Percentiles rank a stretch among this genome's conserved stretches.
phyloP scores from a whole-genome alignment of 345 rosid genomes.

The Aegle marmelos region DNA sequence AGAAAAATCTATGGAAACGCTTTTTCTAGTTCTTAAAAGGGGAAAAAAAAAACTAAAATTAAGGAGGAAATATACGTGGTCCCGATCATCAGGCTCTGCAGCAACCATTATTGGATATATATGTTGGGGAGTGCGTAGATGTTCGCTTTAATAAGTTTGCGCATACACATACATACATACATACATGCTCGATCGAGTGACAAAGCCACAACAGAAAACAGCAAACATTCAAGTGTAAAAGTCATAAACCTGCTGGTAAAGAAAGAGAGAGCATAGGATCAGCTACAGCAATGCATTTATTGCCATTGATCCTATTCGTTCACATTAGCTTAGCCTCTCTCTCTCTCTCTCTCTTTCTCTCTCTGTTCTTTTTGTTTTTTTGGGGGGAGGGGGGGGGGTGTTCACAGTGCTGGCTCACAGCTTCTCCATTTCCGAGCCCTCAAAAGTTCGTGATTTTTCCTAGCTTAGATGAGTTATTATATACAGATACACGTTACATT shows the following conservation, averaged over 20 bases:
- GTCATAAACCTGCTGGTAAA: background rate
- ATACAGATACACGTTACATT: background rate
- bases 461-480: too few species aligned
- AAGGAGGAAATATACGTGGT: background rate
- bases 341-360: too few species aligned
- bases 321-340: background rate
- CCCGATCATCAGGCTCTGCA: background rate
- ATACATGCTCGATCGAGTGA: too few species aligned
- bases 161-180: background rate
- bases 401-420: background rate
- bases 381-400: too few species aligned
- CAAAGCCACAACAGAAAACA: background rate
- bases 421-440: conserved; percentile 1
- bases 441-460: background rate
- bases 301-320: background rate
- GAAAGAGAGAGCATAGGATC: background rate
- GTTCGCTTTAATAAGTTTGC: background rate
- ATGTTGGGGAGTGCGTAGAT: background rate
- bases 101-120: background rate
- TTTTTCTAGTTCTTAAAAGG: too few species aligned
- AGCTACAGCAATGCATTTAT: background rate
- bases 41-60: background rate
- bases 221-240: background rate
- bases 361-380: too few species aligned
- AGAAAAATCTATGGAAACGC: too few species aligned